phyloP scores from a whole-genome alignment of 1,284 basidiomycete genomes.

The Apiotrichum sp. region DNA sequence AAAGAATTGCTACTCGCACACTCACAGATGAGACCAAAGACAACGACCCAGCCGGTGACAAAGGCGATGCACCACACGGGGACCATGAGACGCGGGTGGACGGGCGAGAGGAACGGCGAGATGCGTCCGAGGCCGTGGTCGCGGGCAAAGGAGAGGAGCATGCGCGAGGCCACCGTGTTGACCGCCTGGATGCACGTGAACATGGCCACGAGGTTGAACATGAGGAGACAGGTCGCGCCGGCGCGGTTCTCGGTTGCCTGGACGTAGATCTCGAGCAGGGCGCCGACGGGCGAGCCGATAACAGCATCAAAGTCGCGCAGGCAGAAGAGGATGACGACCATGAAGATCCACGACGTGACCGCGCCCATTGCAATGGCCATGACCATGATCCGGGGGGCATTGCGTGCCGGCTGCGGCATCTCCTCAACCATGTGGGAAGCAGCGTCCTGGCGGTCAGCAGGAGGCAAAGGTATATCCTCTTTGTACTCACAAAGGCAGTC shows the following conservation, averaged over 20 bases:
- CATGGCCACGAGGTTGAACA: slow-evolving; percentile 25
- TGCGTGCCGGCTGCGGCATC: slow-evolving; percentile 31
- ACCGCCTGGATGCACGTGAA: slow-evolving; percentile 17
- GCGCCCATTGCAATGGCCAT: slow-evolving; percentile 55
- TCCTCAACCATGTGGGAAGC: slow-evolving; percentile 45
- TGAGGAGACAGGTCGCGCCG: slow-evolving; percentile 19
- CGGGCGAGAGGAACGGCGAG: slow-evolving; percentile 2
- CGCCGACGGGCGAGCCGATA: slow-evolving; percentile 55
- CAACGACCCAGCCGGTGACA: slow-evolving; percentile 44
- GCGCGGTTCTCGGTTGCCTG: slow-evolving; percentile 54
- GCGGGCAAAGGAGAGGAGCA: slow-evolving; percentile 9
- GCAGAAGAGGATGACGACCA: slow-evolving; percentile 62
- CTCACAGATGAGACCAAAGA: slow-evolving; percentile 47
- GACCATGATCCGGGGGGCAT: slow-evolving; percentile 40
- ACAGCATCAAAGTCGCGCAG: slow-evolving; percentile 55
- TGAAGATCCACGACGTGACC: slow-evolving; percentile 54
- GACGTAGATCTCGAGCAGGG: slow-evolving; percentile 61
- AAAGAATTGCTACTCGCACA: neutral
- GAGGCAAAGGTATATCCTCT: no score
- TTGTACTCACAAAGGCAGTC: slow-evolving; percentile 8
- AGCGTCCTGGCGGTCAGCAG: slow-evolving; percentile 14
- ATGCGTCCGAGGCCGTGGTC: slow-evolving; percentile 7
- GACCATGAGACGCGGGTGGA: slow-evolving; percentile 19
- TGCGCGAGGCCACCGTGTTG: slow-evolving; percentile 24
- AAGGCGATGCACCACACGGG: slow-evolving; percentile 24